phyloP scores from a whole-genome alignment of 2,329 filamentous ascomycete species.

The Dryadomyces sulphureus region DNA sequence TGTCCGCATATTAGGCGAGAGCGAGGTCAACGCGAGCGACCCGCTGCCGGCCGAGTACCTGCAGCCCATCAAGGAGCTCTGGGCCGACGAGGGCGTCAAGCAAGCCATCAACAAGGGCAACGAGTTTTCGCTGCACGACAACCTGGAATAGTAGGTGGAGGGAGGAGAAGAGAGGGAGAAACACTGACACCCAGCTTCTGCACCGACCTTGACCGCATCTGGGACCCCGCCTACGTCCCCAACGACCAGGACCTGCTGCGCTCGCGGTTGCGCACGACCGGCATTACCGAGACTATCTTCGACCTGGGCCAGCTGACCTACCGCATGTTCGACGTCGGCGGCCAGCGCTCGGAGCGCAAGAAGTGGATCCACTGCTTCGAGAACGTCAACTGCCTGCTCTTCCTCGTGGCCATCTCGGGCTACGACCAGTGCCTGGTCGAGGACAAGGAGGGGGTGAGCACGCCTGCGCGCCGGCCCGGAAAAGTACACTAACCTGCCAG shows the following conservation, averaged over 20 bases:
- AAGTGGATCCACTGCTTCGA: constrained; percentile 98
- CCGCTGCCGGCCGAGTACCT: constrained; percentile 65
- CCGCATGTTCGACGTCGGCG: constrained; percentile 92
- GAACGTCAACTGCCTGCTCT: constrained; percentile 81
- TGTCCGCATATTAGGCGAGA: constrained; percentile 60
- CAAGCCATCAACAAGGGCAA: constrained; percentile 85
- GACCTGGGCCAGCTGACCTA: constrained; percentile 85
- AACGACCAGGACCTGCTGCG: constrained; percentile 90
- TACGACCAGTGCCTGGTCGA: constrained; percentile 95
- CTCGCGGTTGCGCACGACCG: constrained; percentile 79
- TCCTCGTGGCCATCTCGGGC: constrained; percentile 87
- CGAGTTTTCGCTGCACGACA: constrained; percentile 93
- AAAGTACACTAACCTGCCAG: constrained; percentile 25
- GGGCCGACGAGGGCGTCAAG: constrained; percentile 72
- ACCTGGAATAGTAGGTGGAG: constrained; percentile 82
- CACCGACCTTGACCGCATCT: constrained; percentile 59
- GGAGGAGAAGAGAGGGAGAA: no score
- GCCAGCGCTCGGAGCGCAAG: constrained; percentile 83
- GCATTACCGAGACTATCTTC: constrained; percentile 91
- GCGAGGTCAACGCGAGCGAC: constrained; percentile 72
- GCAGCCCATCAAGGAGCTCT: constrained; percentile 68
- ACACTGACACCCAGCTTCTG: constrained; percentile 52
- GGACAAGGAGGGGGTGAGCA: constrained; percentile 80
- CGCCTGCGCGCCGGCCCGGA: not conserved
- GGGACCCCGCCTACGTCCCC: constrained; percentile 66